phyloP scores from a whole-genome alignment of 169 alveolate genomes.

The Perkinsus marinus region DNA sequence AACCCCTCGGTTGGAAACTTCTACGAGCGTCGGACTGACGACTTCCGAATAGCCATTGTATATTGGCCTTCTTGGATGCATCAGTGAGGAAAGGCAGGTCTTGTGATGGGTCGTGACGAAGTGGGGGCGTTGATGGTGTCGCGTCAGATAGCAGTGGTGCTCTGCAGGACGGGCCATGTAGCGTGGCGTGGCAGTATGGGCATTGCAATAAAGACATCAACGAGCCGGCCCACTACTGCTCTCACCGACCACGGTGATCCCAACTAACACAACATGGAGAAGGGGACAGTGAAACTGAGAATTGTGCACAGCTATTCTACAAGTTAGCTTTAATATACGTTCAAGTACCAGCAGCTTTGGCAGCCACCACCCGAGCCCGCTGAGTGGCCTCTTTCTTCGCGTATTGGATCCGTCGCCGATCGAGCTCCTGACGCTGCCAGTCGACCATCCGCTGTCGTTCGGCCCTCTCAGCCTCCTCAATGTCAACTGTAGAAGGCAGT shows the following conservation, averaged over 20 bases:
- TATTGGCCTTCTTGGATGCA: background rate
- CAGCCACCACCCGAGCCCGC: background rate
- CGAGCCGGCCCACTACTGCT: background rate
- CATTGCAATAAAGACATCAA: background rate
- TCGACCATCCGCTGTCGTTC: background rate
- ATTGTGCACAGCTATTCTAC: background rate
- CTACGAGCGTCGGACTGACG: background rate
- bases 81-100: background rate
- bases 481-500: background rate
- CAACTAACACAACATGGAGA: background rate
- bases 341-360: background rate
- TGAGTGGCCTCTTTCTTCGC: background rate
- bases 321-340: background rate
- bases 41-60: background rate
- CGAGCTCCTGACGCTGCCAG: background rate
- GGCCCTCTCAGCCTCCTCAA: background rate
- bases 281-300: background rate
- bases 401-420: background rate
- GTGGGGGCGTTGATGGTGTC: background rate
- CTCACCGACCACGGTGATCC: background rate
- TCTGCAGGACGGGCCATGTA: background rate
- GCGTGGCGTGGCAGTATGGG: background rate
- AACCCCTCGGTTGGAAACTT: background rate
- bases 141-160: background rate
- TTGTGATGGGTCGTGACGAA: background rate